Evolutionary conservation across 78 protist genomes (phyloP), one percentile per base, ranked within the genome.

Genomic region (Guillardia theta): DNA sequence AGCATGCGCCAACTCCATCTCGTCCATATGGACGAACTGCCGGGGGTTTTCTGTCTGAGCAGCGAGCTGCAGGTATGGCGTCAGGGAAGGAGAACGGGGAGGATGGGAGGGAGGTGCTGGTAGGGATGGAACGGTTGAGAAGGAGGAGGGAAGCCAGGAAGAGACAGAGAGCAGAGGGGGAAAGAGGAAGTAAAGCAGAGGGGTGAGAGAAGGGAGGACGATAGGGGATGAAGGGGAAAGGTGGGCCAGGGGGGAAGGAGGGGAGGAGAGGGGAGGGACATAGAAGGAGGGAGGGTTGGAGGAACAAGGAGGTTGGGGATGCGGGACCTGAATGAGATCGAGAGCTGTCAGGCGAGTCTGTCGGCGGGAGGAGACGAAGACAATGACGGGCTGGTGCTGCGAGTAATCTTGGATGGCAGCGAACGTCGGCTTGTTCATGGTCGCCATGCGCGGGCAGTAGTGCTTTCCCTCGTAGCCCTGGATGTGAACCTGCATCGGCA

Each of bases 361-460:
- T 43, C 99, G 93, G 2, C 99, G 97, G 0, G 97, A 95, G 15
- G 99, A 97, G n/a, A 99, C 99, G 64, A 99, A 99, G 33, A 99
- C 96, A 46, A 99, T 93, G 22, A 45, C 58, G 37, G 96, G 96
- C 90, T 95, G 5, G 41, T 22, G 36, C 27, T 95, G 78, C 44
- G 92, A 62, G 92, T 80, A 54, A 27, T 37, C 10, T 9, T 41
- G 0, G 36, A 80, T 94, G 21, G 96, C 83, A 44, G 94, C 95
- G 95, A 96, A 99, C 9, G 97, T 36, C 36, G 99, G 99, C 94
- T 98, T 98, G 98, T 99, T 99, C 99, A 99, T 99, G 30, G 99
- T 95, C 18, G 97, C 99, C 99, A 99, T 99, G n/a, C 99, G 97
- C 43, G 99, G 99, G 95, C 99, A 99, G 96, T 99, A 99, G 96